phyloP scores from a whole-genome alignment of 2,329 filamentous ascomycete species.

The Fusarium virguliforme region DNA sequence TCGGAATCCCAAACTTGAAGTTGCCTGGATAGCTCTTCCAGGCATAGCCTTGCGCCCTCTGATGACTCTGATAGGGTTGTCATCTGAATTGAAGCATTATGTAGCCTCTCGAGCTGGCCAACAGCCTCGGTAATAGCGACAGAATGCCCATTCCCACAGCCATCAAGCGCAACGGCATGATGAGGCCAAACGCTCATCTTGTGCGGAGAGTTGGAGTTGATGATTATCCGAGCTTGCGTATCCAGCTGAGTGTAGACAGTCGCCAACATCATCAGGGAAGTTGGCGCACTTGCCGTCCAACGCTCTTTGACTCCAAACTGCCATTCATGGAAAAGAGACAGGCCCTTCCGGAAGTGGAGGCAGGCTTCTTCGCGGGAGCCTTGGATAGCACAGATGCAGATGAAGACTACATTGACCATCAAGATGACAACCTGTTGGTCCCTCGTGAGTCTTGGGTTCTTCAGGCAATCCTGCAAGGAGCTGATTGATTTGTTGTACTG shows the following conservation, averaged over 20 bases:
- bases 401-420: slow-evolving; percentile 6
- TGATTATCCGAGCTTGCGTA: slow-evolving; percentile 20
- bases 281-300: background rate
- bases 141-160: slow-evolving; percentile 4
- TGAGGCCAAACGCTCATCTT: slow-evolving; percentile 1
- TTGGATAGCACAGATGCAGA: background rate
- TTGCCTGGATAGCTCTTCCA: background rate
- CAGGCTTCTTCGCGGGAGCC: slow-evolving; percentile 10
- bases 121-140: background rate
- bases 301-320: background rate
- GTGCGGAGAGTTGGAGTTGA: background rate
- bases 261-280: background rate
- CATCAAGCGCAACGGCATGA: background rate
- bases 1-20: slow-evolving; percentile 7
- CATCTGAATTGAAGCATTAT: slow-evolving; percentile 6
- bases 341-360: slow-evolving; percentile 10
- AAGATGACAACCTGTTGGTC: background rate
- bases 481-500: slow-evolving; percentile 10
- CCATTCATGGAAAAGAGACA: slow-evolving; percentile 15
- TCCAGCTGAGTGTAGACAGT: slow-evolving; percentile 19
- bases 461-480: background rate
- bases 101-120: slow-evolving; percentile 15
- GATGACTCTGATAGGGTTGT: too few species aligned
- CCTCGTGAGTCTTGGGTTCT: background rate
- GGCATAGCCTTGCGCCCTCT: too few species aligned